These are phyloP conservation scores for Bondarzewia mesenterica DNA, from an alignment of 1,284 basidiomycete genomes.

Conservation along the genomic window DNA sequence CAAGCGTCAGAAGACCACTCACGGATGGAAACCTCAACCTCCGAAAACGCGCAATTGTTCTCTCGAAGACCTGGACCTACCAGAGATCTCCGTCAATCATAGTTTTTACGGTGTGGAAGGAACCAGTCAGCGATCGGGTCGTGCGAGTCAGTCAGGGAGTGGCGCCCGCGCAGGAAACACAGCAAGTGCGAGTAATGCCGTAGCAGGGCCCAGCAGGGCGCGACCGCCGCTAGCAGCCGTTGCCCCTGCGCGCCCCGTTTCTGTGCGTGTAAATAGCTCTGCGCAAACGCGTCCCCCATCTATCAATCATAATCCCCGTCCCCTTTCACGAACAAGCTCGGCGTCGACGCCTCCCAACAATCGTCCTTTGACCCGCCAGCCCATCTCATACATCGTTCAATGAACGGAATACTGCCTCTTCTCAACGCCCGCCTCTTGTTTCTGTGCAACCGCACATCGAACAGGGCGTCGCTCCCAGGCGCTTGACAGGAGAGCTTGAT, in stretches of 20 bases:
- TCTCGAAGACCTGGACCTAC: constrained; percentile 42
- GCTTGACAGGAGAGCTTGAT: neutral
- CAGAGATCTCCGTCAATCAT: constrained; percentile 45
- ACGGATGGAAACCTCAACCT: constrained; percentile 7
- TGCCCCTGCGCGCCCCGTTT: too few species aligned
- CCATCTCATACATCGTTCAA: neutral
- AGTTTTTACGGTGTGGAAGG: constrained; percentile 27
- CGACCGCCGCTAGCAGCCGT: neutral
- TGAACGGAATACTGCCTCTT: neutral
- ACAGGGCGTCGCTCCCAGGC: neutral
- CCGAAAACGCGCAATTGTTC: constrained; percentile 10
- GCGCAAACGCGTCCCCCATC: neutral
- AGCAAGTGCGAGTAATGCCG: too few species aligned
- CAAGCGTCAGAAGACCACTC: constrained; percentile 49
- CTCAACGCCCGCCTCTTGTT: neutral
- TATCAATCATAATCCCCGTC: neutral
- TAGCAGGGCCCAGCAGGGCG: neutral
- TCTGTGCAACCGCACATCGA: neutral
- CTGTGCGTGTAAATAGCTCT: neutral
- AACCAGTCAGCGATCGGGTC: constrained; percentile 2
- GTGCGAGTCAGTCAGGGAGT: too few species aligned
- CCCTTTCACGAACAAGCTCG: neutral
- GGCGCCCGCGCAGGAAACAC: too few species aligned
- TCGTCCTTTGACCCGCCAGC: neutral
- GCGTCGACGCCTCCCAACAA: neutral